phyloP scores from a whole-genome alignment of 305 asterid species.

The Coffea humblotiana region DNA sequence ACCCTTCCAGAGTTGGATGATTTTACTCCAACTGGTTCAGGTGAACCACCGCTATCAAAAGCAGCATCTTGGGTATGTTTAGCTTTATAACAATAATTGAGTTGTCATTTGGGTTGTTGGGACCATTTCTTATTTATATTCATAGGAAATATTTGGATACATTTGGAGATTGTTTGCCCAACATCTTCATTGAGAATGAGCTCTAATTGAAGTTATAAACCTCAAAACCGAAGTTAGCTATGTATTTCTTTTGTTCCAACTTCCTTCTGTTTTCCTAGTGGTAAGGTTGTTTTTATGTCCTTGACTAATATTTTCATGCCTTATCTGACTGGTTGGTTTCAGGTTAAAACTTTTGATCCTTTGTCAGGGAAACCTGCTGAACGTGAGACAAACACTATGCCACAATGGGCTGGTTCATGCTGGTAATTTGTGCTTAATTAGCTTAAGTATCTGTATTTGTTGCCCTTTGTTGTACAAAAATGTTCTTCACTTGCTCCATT shows the following conservation, averaged over 20 bases:
- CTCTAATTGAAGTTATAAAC: background rate
- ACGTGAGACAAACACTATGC: slow-evolving; percentile 97
- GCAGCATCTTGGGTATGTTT: slow-evolving; percentile 84
- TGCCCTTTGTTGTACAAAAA: background rate
- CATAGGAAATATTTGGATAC: too few species aligned
- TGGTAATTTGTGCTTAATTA: slow-evolving; percentile 48
- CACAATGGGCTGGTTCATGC: slow-evolving; percentile 99
- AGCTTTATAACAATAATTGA: slow-evolving; percentile 4
- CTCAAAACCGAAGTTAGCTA: background rate
- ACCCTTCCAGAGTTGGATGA: slow-evolving; percentile 94
- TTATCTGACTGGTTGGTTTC: slow-evolving; percentile 15
- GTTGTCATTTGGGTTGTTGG: too few species aligned
- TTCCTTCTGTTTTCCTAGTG: background rate
- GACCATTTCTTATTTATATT: too few species aligned
- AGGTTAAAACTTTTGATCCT: slow-evolving; percentile 76
- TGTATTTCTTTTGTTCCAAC: background rate
- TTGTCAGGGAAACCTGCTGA: slow-evolving; percentile 64
- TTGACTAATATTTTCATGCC: background rate
- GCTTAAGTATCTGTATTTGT: slow-evolving; percentile 17
- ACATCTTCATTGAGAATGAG: background rate
- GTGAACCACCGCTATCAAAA: slow-evolving; percentile 95
- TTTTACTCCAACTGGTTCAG: slow-evolving; percentile 95
- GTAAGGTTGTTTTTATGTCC: background rate
- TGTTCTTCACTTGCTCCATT: background rate
- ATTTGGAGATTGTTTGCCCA: background rate